phyloP scores from a whole-genome alignment of 2,329 filamentous ascomycete genomes.

The Alternaria novae-zelandiae region DNA sequence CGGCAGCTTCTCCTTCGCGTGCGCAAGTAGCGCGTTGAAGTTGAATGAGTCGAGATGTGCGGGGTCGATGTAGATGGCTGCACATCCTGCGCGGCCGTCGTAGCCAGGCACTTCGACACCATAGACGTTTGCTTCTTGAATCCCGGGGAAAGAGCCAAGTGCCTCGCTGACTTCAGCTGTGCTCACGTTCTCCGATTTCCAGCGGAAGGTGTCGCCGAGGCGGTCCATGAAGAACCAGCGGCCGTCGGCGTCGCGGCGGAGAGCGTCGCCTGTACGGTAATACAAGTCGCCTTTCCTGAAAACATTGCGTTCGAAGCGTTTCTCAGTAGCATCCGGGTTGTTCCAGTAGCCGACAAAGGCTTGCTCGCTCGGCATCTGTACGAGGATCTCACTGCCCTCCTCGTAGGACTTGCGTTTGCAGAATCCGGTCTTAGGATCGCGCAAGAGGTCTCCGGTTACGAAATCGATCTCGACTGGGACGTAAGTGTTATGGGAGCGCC shows the following conservation, averaged over 20 bases:
- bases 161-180: slow-evolving; percentile 57
- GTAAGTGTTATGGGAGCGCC: slow-evolving; percentile 60
- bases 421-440: slow-evolving; percentile 72
- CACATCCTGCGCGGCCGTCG: slow-evolving; percentile 61
- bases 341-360: slow-evolving; percentile 74
- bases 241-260: slow-evolving; percentile 52
- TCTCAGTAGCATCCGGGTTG: slow-evolving; percentile 69
- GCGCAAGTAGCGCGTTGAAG: slow-evolving; percentile 65
- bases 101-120: slow-evolving; percentile 56
- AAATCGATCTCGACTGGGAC: slow-evolving; percentile 73
- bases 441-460: slow-evolving; percentile 69
- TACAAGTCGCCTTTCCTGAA: slow-evolving; percentile 57
- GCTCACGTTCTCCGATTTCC: slow-evolving; percentile 58
- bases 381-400: slow-evolving; percentile 76
- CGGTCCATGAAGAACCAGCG: slow-evolving; percentile 58
- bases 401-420: slow-evolving; percentile 68
- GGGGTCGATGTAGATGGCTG: slow-evolving; percentile 64
- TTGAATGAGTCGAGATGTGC: slow-evolving; percentile 53
- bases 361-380: slow-evolving; percentile 63
- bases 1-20: slow-evolving; percentile 67
- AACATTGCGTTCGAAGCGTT: slow-evolving; percentile 57
- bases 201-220: slow-evolving; percentile 58
- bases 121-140: slow-evolving; percentile 58
- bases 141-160: slow-evolving; percentile 52
- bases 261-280: slow-evolving; percentile 57